Base-by-base conservation (phyloP, 176 grass and related monocot genomes). In the Urochloa ruziziensis region DNA sequence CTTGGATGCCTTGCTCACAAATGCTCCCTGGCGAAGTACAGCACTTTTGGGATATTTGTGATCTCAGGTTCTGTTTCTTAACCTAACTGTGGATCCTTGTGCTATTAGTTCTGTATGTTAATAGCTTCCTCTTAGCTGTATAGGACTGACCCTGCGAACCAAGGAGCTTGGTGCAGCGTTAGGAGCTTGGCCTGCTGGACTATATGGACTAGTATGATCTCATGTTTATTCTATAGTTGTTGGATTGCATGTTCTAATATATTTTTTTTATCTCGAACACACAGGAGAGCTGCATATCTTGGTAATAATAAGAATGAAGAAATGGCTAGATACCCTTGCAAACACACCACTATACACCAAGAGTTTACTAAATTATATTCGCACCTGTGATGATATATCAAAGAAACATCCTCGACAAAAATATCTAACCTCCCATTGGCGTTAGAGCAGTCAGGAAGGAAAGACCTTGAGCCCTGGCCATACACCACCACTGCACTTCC, bases 131-230 rank as follows among this genome's bases (percentile, higher is more conserved):
- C 51, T 84, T 87, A 25, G 67, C 16, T 30, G 8, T 66, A 40
- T 79, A 98, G 96, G 96, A 57, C 63, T 98, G 44, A 93, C 87
- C 74, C 92, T 95, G 82, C 79, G 57, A 40, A 95, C 93, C 23
- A 83, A 85, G 54, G 96, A 98, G 71, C 87, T 98, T 64, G 89
- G 88, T 77, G 96, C 93, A 68, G 96, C 93, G 2, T 46, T 88
- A 54, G 89, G 90, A 91, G 91, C 96, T 79, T 98, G 96, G 96
- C 93, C 93, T 83, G 93, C 87, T 43, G 91, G 89, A 79, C 82
- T 98, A 66, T 95, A 93, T 86, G 96, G 93, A 79, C 85, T 98
- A 83, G 96, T 95, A 95, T 78, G 84, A 59, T 79, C 47, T 85
- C 29, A 65, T 81, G 32, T 88, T 92, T 86, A 14, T 62, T 87